phyloP scores from a whole-genome alignment of 768 basidiomycete genomes.

The Ramaria sp. region DNA sequence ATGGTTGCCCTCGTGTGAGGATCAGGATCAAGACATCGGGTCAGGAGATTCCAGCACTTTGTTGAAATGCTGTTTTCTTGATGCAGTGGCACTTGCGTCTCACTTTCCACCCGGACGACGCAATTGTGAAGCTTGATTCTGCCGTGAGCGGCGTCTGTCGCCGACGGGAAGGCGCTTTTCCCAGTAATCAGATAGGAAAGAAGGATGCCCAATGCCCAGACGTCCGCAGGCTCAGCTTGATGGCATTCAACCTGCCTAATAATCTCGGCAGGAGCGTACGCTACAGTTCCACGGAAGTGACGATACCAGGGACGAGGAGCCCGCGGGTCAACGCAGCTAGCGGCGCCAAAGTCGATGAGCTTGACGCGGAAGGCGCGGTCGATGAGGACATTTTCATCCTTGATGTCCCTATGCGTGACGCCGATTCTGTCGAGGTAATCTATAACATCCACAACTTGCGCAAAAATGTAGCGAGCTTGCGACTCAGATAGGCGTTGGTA shows the following conservation, averaged over 20 bases:
- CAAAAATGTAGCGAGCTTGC: slow-evolving; percentile 74
- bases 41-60: slow-evolving; percentile 52
- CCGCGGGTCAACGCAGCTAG: slow-evolving; percentile 35
- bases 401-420: slow-evolving; percentile 91
- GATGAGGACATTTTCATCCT: slow-evolving; percentile 89
- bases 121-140: slow-evolving; percentile 34
- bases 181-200: slow-evolving; percentile 93
- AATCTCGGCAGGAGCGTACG: slow-evolving; percentile 93
- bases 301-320: slow-evolving; percentile 61
- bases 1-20: slow-evolving; percentile 75
- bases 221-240: slow-evolving; percentile 87
- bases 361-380: slow-evolving; percentile 77
- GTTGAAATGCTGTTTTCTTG: slow-evolving; percentile 28
- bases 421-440: slow-evolving; percentile 71
- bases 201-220: slow-evolving; percentile 93
- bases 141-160: slow-evolving; percentile 66
- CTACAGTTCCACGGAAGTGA: slow-evolving; percentile 87
- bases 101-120: slow-evolving; percentile 12
- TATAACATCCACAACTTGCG: slow-evolving; percentile 81
- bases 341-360: slow-evolving; percentile 92
- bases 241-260: slow-evolving; percentile 65
- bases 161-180: slow-evolving; percentile 84
- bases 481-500: slow-evolving; percentile 70
- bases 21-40: slow-evolving; percentile 75
- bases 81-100: slow-evolving; percentile 21